Percentiles rank a stretch among this genome's conserved stretches.
phyloP scores from a whole-genome alignment of 495 filamentous ascomycete species.

The Neurospora sp. region DNA sequence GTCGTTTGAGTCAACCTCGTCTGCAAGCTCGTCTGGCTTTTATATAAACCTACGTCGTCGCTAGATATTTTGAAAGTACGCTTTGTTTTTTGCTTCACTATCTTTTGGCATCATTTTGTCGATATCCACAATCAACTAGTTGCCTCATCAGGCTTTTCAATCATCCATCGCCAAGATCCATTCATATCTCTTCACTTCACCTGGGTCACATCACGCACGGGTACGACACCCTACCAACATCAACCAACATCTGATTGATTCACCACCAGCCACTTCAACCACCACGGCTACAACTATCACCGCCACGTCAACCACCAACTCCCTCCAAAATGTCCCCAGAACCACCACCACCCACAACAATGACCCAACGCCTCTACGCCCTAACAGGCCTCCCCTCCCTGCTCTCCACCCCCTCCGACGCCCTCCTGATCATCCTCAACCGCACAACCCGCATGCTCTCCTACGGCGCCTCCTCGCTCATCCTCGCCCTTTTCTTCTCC shows the following conservation, averaged over 20 bases:
- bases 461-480: slow-evolving; percentile 30
- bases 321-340: background rate
- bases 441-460: slow-evolving; percentile 51
- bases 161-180: background rate
- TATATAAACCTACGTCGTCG: background rate
- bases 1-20: background rate
- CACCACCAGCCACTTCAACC: too few relatives aligned
- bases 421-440: slow-evolving; percentile 63
- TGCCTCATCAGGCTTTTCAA: background rate
- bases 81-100: background rate
- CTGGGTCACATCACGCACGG: background rate
- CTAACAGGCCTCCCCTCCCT: slow-evolving; percentile 37
- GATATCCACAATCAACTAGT: background rate
- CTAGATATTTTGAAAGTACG: background rate
- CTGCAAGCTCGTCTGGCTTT: background rate
- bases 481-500: slow-evolving; percentile 42
- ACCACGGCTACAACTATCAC: background rate
- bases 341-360: background rate
- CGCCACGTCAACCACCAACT: background rate
- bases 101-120: background rate
- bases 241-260: background rate
- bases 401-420: slow-evolving; percentile 43
- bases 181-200: background rate
- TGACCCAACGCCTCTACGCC: background rate
- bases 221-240: background rate